Percentiles rank a stretch among this genome's conserved stretches.
These are phyloP conservation scores for Tephrocybe sp. DNA, from an alignment of 768 basidiomycete species.

Conservation along the genomic window DNA sequence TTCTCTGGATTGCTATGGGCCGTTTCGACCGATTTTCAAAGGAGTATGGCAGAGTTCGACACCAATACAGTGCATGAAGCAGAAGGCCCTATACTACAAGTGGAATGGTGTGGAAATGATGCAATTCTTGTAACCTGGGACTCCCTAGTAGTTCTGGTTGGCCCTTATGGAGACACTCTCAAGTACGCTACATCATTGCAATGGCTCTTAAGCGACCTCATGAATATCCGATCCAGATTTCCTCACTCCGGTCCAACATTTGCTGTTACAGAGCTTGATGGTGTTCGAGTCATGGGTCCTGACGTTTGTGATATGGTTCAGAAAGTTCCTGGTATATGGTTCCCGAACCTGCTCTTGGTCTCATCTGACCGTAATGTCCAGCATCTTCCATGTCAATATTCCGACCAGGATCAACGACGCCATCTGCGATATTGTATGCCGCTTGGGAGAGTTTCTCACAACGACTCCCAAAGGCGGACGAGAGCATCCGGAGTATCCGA, in stretches of 20 bases:
- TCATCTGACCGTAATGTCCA: conserved; percentile 23
- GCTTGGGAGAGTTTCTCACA: conserved; percentile 84
- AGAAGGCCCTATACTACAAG: conserved; percentile 60
- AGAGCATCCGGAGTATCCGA: conserved; percentile 84
- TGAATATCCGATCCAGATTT: conserved; percentile 50
- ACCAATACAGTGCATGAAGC: conserved; percentile 53
- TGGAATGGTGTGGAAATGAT: conserved; percentile 97
- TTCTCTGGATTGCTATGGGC: conserved; percentile 78
- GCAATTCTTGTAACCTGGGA: conserved; percentile 88
- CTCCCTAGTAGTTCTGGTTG: conserved; percentile 75
- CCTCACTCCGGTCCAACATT: conserved; percentile 73
- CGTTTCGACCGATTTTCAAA: conserved; percentile 91
- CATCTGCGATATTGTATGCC: conserved; percentile 88
- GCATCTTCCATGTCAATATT: conserved; percentile 82
- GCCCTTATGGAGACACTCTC: conserved; percentile 85
- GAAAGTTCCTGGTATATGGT: conserved; percentile 79
- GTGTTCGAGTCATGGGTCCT: conserved; percentile 78
- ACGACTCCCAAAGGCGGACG: conserved; percentile 89
- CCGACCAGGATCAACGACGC: conserved; percentile 87
- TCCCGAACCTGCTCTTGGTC: conserved; percentile 1
- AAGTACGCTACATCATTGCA: conserved; percentile 51
- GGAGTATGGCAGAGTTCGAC: conserved; percentile 85
- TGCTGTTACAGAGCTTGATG: conserved; percentile 85
- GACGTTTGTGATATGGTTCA: conserved; percentile 87
- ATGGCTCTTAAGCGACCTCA: not conserved